These are phyloP conservation scores for Hirschfeldia incana DNA, from an alignment of 345 rosid genomes.

Conservation along the genomic window DNA sequence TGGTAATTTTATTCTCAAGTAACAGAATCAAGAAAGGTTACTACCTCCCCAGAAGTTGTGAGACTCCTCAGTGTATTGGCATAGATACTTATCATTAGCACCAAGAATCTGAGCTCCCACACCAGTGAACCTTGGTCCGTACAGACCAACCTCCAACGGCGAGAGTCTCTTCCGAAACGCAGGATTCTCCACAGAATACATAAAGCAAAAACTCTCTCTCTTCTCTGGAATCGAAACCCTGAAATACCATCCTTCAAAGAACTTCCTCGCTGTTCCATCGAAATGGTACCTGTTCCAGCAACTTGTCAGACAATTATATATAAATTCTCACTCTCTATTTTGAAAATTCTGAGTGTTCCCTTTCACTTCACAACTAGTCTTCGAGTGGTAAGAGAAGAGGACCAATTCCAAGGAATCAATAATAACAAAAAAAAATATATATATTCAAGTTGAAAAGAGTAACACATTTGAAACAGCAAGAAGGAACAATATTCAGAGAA, in stretches of 20 bases:
- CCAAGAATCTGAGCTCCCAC: slow-evolving; percentile 97
- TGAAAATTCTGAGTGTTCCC: neutral
- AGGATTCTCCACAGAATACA: slow-evolving; percentile 90
- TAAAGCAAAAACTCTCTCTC: slow-evolving; percentile 89
- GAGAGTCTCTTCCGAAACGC: slow-evolving; percentile 57
- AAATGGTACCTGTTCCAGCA: slow-evolving; percentile 69
- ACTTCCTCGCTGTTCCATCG: slow-evolving; percentile 69
- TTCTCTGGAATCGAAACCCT: slow-evolving; percentile 83
- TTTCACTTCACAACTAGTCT: neutral
- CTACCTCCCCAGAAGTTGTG: slow-evolving; percentile 94
- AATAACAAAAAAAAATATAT: neutral
- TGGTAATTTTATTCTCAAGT: neutral
- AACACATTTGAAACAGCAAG: neutral
- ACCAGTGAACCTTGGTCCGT: slow-evolving; percentile 79
- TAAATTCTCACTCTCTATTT: neutral
- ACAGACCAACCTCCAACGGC: slow-evolving; percentile 51
- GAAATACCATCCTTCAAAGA: slow-evolving; percentile 98
- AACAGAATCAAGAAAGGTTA: slow-evolving; percentile 39
- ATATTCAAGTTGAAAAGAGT: neutral
- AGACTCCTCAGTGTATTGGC: slow-evolving; percentile 70
- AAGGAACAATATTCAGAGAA: slow-evolving; percentile 1
- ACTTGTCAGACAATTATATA: neutral
- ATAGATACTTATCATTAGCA: slow-evolving; percentile 77
- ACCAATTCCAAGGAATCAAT: neutral
- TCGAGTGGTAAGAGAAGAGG: neutral